A percentile compares a stretch with the other conserved stretches of the same genome.
Evolutionary conservation across 2,329 filamentous ascomycete genomes (phyloP).

Genomic region (Cladosporium velox): DNA sequence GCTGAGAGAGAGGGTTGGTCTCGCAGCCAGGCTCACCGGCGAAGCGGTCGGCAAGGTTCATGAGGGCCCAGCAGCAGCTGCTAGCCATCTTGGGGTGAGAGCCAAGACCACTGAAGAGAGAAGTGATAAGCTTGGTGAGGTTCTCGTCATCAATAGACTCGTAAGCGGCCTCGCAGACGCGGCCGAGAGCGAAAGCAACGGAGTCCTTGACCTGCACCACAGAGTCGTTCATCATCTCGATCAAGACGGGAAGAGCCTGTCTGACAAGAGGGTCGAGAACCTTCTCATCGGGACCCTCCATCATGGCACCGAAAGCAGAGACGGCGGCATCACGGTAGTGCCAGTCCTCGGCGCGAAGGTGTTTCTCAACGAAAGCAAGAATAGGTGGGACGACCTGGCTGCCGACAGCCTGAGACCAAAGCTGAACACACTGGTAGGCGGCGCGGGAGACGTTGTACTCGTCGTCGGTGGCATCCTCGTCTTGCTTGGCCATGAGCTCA

Average conservation of each 20-base stretch:
- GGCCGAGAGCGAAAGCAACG: slow-evolving; percentile 90
- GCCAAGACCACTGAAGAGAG: slow-evolving; percentile 85
- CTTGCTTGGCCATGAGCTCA: slow-evolving; percentile 88
- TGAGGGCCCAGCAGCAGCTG: slow-evolving; percentile 98
- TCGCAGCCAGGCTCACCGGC: slow-evolving; percentile 79
- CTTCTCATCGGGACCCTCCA: slow-evolving; percentile 96
- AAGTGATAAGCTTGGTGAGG: slow-evolving; percentile 79
- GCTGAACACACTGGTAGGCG: slow-evolving; percentile 92
- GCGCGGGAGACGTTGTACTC: slow-evolving; percentile 97
- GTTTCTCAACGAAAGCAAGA: slow-evolving; percentile 85
- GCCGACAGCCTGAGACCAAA: slow-evolving; percentile 91
- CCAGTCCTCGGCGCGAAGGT: slow-evolving; percentile 91
- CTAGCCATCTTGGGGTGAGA: slow-evolving; percentile 95
- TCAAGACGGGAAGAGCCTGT: slow-evolving; percentile 87
- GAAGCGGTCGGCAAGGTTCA: slow-evolving; percentile 97
- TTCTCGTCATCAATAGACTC: slow-evolving; percentile 88
- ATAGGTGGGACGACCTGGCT: slow-evolving; percentile 82
- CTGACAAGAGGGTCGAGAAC: slow-evolving; percentile 92
- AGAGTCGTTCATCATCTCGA: slow-evolving; percentile 87
- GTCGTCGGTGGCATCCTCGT: slow-evolving; percentile 93
- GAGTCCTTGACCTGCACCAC: slow-evolving; percentile 93
- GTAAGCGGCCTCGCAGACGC: slow-evolving; percentile 91
- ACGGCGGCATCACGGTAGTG: slow-evolving; percentile 92
- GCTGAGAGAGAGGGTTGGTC: slow-evolving; percentile 79
- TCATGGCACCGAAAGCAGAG: slow-evolving; percentile 95